phyloP scores from a whole-genome alignment of 441 rosid genomes.

The Pelargonium citronellum region DNA sequence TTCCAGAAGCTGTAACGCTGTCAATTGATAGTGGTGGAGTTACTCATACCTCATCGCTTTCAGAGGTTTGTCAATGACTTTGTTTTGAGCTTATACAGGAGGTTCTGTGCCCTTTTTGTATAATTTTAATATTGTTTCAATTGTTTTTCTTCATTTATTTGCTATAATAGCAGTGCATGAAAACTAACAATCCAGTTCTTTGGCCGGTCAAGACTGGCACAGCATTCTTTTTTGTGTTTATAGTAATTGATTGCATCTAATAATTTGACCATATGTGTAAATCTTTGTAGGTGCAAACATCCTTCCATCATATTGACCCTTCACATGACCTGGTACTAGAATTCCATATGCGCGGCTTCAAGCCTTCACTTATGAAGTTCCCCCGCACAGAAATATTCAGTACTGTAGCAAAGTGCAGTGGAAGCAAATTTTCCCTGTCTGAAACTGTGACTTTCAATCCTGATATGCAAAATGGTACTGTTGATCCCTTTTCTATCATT shows the following conservation, averaged over 20 bases:
- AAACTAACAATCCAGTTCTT: constrained; percentile 1
- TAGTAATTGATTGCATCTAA: constrained; percentile 15
- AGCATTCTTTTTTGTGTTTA: constrained; percentile 5
- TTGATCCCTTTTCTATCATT: constrained; percentile 12
- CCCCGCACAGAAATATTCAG: constrained; percentile 72
- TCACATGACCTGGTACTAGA: constrained; percentile 74
- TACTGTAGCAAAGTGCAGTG: constrained; percentile 59
- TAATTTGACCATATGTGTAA: constrained; percentile 13
- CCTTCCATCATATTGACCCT: constrained; percentile 83
- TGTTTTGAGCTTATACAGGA: constrained; percentile 21
- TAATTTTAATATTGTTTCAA: not conserved
- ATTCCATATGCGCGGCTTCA: constrained; percentile 59
- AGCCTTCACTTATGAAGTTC: constrained; percentile 58
- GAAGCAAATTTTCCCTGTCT: constrained; percentile 57
- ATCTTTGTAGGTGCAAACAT: constrained; percentile 52
- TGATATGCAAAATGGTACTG: constrained; percentile 46
- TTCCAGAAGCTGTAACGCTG: constrained; percentile 64
- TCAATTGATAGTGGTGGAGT: constrained; percentile 73
- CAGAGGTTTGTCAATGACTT: constrained; percentile 59
- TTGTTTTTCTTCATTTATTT: not conserved
- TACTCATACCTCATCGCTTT: constrained; percentile 50
- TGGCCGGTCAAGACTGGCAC: not conserved
- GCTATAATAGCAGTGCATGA: not conserved
- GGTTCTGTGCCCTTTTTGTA: constrained; percentile 17
- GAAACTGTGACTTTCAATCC: constrained; percentile 61